Evolutionary conservation across 31 red algal genomes (phyloP).

Genomic region (Asparagopsis taxiformis): DNA sequence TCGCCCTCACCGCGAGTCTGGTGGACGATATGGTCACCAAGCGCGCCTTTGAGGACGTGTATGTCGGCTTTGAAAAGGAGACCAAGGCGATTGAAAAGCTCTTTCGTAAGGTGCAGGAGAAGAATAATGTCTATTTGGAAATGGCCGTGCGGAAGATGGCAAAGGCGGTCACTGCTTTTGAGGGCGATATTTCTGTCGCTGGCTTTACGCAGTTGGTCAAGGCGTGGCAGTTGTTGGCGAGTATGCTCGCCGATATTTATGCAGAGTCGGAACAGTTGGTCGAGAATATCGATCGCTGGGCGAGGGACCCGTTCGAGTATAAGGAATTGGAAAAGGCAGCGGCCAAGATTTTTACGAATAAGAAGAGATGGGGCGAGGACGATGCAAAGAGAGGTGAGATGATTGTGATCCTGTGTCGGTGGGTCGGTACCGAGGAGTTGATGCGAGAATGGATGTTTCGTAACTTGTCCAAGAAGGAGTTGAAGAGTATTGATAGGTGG

Average conservation of each 20-base stretch:
- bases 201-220: conserved; percentile 42
- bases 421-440: conserved; percentile 52
- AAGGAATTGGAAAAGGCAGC: conserved; percentile 71
- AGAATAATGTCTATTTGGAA: conserved; percentile 69
- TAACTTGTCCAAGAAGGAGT: conserved; percentile 73
- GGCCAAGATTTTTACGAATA: conserved; percentile 65
- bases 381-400: conserved; percentile 67
- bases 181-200: conserved; percentile 23
- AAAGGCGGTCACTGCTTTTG: conserved; percentile 40
- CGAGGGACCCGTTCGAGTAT: conserved; percentile 67
- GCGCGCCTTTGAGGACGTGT: conserved; percentile 65
- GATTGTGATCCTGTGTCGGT: conserved; percentile 66
- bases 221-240: conserved; percentile 47
- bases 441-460: conserved; percentile 79
- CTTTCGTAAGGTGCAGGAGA: conserved; percentile 66
- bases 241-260: conserved; percentile 65
- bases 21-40: conserved; percentile 65
- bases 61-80: conserved; percentile 73
- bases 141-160: conserved; percentile 70
- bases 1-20: conserved; percentile 60
- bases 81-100: conserved; percentile 47
- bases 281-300: conserved; percentile 49
- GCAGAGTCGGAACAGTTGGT: conserved; percentile 37
- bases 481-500: conserved; percentile 55
- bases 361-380: conserved; percentile 73